Evolutionary conservation across 1,139 yeast genomes (phyloP).

Genomic region (Yamadazyma dushanensis): DNA sequence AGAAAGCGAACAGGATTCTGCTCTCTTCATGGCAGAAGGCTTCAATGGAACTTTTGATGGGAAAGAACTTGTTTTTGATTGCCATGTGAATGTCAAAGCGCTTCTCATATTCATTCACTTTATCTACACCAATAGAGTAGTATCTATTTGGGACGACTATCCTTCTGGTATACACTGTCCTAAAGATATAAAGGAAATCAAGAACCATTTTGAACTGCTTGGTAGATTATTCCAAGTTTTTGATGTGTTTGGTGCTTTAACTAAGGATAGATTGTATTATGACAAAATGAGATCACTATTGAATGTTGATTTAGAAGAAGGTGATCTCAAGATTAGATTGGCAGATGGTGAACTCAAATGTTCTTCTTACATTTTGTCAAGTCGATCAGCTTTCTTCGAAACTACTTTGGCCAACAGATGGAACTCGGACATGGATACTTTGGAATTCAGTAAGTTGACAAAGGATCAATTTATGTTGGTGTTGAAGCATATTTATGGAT

Average conservation of each 20-base stretch:
- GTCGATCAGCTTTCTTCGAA: conserved; percentile 66
- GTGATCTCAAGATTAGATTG: conserved; percentile 28
- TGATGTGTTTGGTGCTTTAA: conserved; percentile 17
- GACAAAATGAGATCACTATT: conserved; percentile 16
- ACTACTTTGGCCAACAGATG: conserved; percentile 58
- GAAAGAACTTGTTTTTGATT: conserved; percentile 18
- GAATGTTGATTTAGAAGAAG: conserved; percentile 14
- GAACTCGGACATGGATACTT: conserved; percentile 26
- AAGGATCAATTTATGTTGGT: conserved; percentile 49
- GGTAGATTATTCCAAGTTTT: conserved; percentile 19
- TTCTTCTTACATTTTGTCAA: conserved; percentile 52
- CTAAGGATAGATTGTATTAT: conserved; percentile 15
- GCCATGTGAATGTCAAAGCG: conserved; percentile 25
- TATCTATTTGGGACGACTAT: conserved; percentile 27
- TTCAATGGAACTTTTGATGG: conserved; percentile 25
- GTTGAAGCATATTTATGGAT: conserved; percentile 61
- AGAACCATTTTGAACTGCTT: conserved; percentile 21
- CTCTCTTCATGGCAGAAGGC: conserved; percentile 18
- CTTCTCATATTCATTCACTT: conserved; percentile 34
- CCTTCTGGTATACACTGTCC: conserved; percentile 21
- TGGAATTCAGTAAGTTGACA: conserved; percentile 46
- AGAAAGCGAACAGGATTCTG: conserved; percentile 14
- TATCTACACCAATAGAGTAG: conserved; percentile 31
- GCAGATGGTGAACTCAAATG: conserved; percentile 42
- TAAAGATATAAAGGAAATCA: conserved; percentile 20